Percentiles rank a stretch among this genome's conserved stretches.
Evolutionary conservation across 2,329 filamentous ascomycete genomes (phyloP).

Genomic region (Penicillium sp.): DNA sequence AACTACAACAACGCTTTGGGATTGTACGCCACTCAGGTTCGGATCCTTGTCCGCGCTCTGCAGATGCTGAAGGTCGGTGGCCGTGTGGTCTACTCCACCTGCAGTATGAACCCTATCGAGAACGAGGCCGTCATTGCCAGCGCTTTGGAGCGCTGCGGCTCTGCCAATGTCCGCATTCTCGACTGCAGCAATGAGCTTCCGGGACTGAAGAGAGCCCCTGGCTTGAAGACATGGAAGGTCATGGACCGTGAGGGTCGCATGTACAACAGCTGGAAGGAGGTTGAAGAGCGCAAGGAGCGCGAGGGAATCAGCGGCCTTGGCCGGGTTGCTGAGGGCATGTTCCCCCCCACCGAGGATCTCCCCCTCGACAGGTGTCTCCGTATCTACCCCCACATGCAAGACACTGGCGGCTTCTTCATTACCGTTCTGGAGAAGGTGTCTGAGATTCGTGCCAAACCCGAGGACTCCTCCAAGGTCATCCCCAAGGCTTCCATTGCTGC

Average conservation of each 20-base stretch:
- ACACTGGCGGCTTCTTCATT: conserved; percentile 97
- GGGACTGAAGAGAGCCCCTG: conserved; percentile 64
- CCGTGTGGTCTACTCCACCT: conserved; percentile 92
- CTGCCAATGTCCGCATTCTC: conserved; percentile 69
- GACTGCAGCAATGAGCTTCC: conserved; percentile 73
- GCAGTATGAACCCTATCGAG: conserved; percentile 96
- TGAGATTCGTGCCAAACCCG: conserved; percentile 70
- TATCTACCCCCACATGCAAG: conserved; percentile 88
- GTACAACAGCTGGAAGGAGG: conserved; percentile 73
- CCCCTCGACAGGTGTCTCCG: conserved; percentile 86
- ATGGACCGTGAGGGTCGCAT: conserved; percentile 76
- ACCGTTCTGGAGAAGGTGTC: conserved; percentile 83
- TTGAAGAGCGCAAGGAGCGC: conserved; percentile 58
- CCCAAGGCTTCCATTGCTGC: conserved; percentile 34
- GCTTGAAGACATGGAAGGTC: conserved; percentile 75
- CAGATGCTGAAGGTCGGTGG: conserved; percentile 95
- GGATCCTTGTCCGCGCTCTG: conserved; percentile 82
- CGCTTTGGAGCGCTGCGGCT: conserved; percentile 79
- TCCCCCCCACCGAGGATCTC: conserved; percentile 57
- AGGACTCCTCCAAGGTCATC: conserved; percentile 44
- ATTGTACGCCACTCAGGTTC: conserved; percentile 73
- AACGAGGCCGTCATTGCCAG: conserved; percentile 86
- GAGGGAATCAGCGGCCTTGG: conserved; percentile 57
- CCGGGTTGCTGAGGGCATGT: conserved; percentile 72
- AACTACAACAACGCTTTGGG: conserved; percentile 76